Conservation (phyloP, 2,329 filamentous ascomycete species). For the Acephala macrosclerotiorum region DNA sequence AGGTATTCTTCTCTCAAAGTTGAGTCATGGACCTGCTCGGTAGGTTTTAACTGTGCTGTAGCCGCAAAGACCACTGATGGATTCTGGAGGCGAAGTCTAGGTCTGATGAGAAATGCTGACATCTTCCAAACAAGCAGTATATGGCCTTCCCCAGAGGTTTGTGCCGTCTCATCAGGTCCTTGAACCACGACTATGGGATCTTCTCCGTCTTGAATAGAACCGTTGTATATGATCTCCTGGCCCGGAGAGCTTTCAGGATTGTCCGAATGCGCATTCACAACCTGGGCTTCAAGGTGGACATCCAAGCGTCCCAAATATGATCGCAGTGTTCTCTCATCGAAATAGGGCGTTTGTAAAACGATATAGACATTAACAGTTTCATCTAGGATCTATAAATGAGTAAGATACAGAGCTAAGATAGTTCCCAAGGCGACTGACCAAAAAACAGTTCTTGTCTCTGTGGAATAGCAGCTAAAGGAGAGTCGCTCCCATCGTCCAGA, state of each 20-base stretch:
- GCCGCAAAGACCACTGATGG: conserved; percentile 72
- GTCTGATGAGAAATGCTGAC: conserved; percentile 63
- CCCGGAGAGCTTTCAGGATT: conserved; percentile 53
- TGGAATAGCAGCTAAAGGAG: conserved; percentile 62
- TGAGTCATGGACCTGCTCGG: conserved; percentile 51
- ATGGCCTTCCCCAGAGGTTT: conserved; percentile 45
- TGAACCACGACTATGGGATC: conserved; percentile 57
- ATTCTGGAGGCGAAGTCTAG: conserved; percentile 69
- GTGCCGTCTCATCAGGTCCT: conserved; percentile 50
- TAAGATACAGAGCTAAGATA: conserved; percentile 48
- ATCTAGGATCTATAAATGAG: conserved; percentile 67
- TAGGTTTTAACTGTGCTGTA: conserved; percentile 65
- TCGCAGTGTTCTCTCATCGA: conserved; percentile 62
- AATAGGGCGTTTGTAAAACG: conserved; percentile 69
- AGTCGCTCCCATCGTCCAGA: conserved; percentile 44
- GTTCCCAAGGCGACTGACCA: conserved; percentile 58
- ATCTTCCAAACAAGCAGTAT: conserved; percentile 68
- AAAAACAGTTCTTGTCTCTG: conserved; percentile 74
- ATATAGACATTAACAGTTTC: conserved; percentile 75
- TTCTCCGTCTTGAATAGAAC: conserved; percentile 56
- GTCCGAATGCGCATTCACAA: conserved; percentile 63
- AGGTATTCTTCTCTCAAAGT: conserved; percentile 67
- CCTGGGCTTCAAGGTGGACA: conserved; percentile 71
- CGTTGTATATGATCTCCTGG: conserved; percentile 67
- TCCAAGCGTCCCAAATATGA: conserved; percentile 68